A percentile compares a stretch with the other conserved stretches of the same genome.
Conservation (phyloP, 352 stramenopile genomes). For the Phytopythium oedochilum region DNA sequence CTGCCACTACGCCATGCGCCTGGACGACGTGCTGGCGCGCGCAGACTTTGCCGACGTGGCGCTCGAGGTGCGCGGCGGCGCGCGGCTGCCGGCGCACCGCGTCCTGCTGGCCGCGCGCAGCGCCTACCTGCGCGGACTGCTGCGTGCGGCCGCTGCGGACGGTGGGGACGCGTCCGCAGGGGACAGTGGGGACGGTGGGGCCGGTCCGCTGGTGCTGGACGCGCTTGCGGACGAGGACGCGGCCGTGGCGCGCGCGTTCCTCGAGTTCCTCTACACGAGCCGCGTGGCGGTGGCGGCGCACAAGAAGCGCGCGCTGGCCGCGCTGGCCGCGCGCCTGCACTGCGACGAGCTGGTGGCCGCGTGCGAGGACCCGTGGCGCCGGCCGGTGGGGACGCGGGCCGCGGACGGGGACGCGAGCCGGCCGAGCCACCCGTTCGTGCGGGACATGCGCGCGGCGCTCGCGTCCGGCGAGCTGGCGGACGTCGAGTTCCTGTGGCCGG, state of each 20-base stretch:
- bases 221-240: conserved; percentile 54
- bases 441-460: conserved; percentile 51
- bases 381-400: neutral
- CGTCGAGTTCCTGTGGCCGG: conserved; percentile 77
- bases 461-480: conserved; percentile 42
- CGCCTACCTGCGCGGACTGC: conserved; percentile 47
- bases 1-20: conserved; percentile 57
- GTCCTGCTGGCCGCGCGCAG: conserved; percentile 57
- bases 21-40: conserved; percentile 43
- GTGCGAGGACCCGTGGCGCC: conserved; percentile 58
- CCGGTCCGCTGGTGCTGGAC: conserved; percentile 28
- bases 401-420: conserved; percentile 9
- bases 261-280: conserved; percentile 70
- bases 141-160: conserved; percentile 22
- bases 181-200: neutral
- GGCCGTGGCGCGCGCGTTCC: conserved; percentile 57
- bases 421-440: conserved; percentile 38
- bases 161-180: conserved; percentile 2
- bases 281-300: conserved; percentile 57
- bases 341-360: conserved; percentile 39
- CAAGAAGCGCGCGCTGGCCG: conserved; percentile 45
- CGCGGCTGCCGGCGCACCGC: conserved; percentile 30
- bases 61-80: conserved; percentile 31
- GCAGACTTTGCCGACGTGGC: conserved; percentile 53
- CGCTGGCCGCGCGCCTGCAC: conserved; percentile 51